Evolutionary conservation across 345 rosid species (phyloP), one percentile per base, ranked within the genome.

Genomic region (Rubroshorea leprosula): DNA sequence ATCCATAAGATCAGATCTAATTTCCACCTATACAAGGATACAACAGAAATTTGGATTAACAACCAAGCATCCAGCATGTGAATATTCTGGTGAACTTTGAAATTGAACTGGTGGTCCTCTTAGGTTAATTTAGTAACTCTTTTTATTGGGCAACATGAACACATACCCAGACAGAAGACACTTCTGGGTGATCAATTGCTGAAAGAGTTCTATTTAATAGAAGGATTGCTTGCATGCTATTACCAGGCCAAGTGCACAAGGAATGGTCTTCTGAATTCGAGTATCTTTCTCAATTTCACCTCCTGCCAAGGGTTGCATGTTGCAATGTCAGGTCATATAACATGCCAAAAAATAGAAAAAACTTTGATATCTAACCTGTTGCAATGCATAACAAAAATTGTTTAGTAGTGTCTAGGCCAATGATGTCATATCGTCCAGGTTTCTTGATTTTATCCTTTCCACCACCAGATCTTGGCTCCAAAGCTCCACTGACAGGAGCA

Each of bases 1-100:
- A 79, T 93, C 99, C 86, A 93, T 78, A 68, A 93, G 88, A 89
- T 93, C 99, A 60, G 89, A 81, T 71, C 77, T 83, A 52, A 89
- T 72, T 69, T 93, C 99, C 96, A 93, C 86, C 99, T 93, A 72
- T 44, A 77, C n/a, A 35, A 66, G 69, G 19, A 44, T 48, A 66
- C 69, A 69, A 58, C 45, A 17, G 20, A 67, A 31, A 19, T 58
- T 55, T 18, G 70, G 67, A 26, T 17, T 46, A 49, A 51, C 27
- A 68, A 35, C 23, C 49, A 57, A 57, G 23, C 41, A 61, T 43
- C 10, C 43, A 12, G 11, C 20, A 35, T 8, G 41, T 3, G 3
- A 10, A 35, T 35, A 8, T 2, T 35, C 12, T 35, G 12, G 41
- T 35, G 41, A 4, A 1, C 9, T 29, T 29, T 29, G 9, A 3